These are phyloP conservation scores for Fulvia fulva DNA, from an alignment of 2,329 filamentous ascomycete genomes.

Conservation along the genomic window DNA sequence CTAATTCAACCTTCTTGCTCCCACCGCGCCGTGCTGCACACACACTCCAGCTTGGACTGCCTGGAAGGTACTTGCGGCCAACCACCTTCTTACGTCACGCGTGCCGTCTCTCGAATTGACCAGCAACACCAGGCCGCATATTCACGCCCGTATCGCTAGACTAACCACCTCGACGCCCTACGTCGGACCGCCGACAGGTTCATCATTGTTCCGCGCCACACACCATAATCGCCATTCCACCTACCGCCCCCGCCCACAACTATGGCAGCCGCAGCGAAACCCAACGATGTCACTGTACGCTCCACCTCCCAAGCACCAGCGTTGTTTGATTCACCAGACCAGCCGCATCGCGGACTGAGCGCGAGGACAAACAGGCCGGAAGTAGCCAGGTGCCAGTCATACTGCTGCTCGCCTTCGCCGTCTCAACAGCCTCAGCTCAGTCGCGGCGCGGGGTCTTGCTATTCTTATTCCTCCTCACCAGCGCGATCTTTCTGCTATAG, in stretches of 20 bases:
- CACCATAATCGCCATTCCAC: neutral
- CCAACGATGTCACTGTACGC: conserved; percentile 26
- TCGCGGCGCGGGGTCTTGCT: conserved; percentile 17
- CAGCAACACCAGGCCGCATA: neutral
- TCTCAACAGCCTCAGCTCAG: conserved; percentile 12
- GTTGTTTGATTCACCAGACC: conserved; percentile 3
- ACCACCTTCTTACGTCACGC: neutral
- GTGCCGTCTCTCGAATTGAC: neutral
- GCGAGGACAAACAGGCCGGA: neutral
- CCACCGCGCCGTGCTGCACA: neutral
- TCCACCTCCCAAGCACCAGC: conserved; percentile 9
- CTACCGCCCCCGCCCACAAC: neutral
- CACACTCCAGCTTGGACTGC: neutral
- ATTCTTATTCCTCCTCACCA: conserved; percentile 11
- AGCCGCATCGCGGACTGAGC: conserved; percentile 3
- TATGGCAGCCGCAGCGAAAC: conserved; percentile 22
- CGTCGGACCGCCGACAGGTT: conserved; percentile 2
- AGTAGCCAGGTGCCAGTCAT: conserved; percentile 5
- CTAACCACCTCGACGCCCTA: neutral
- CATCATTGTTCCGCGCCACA: neutral
- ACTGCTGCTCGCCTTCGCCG: conserved; percentile 18
- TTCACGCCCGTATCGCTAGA: neutral
- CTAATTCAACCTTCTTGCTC: neutral
- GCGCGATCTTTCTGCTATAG: conserved; percentile 11
- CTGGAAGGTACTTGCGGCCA: neutral